A percentile compares a stretch with the other conserved stretches of the same genome.
These are phyloP conservation scores for Emmonsia crescens DNA, from an alignment of 2,329 filamentous ascomycete species.

Conservation along the genomic window DNA sequence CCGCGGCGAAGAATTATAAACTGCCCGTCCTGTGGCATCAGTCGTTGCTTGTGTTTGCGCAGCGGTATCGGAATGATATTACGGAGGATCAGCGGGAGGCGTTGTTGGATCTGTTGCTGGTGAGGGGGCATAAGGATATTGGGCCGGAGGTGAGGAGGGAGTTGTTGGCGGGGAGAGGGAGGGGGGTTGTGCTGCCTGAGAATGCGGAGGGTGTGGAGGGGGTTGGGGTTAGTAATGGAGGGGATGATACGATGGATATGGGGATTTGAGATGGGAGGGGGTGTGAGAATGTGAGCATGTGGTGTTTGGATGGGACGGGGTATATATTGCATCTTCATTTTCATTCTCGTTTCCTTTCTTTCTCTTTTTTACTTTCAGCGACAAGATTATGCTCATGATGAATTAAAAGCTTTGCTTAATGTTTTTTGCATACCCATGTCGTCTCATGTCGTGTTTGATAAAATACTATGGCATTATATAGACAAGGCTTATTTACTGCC, in stretches of 20 bases:
- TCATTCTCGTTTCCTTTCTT: background rate
- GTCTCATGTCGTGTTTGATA: too few relatives aligned
- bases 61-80: slow-evolving; percentile 90
- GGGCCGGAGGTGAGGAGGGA: slow-evolving; percentile 86
- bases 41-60: slow-evolving; percentile 79
- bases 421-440: background rate
- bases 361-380: background rate
- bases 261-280: slow-evolving; percentile 21
- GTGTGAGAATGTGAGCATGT: background rate
- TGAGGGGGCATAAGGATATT: slow-evolving; percentile 76
- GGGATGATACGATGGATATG: slow-evolving; percentile 87
- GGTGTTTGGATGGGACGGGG: background rate
- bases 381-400: background rate
- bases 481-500: too few relatives aligned
- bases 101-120: slow-evolving; percentile 72
- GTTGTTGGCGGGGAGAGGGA: slow-evolving; percentile 72
- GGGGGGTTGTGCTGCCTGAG: slow-evolving; percentile 53
- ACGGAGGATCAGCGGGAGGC: slow-evolving; percentile 92
- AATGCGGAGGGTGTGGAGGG: slow-evolving; percentile 36
- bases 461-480: too few relatives aligned
- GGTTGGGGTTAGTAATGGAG: slow-evolving; percentile 46
- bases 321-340: background rate
- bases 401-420: background rate
- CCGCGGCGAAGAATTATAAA: slow-evolving; percentile 48
- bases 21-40: slow-evolving; percentile 96